Evolutionary conservation across 2,329 filamentous ascomycete species (phyloP), one percentile per base, ranked within the genome.

Genomic region (Ophiostoma pallidulum): DNA sequence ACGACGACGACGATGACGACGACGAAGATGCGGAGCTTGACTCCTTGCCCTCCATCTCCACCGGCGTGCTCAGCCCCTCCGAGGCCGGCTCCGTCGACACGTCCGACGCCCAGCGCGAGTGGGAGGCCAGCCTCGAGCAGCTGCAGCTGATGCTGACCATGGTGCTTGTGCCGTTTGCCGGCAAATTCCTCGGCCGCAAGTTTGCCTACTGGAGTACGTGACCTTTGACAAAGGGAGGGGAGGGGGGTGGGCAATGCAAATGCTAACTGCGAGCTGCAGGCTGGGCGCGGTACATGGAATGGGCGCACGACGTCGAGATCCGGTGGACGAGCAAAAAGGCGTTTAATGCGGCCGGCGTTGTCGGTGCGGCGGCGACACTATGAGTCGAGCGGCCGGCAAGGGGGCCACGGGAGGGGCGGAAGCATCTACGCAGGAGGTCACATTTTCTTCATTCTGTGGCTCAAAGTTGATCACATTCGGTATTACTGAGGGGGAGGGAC

Each of bases 141-240:
- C 69, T 98, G 51, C 89, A 98, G 69, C 73, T 97, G 55, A 73
- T 98, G 56, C 67, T 97, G 62, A 94, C 86, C 18, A 94, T 98
- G 88, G 85, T 97, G 41, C 66, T 97, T 57, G 84, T 98, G 43
- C 92, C 92, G 3, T 96, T 94, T 65, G 72, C 88, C 57, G 92
- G 92, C 50, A 98, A 97, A 68, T 97, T 89, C 68, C 80, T 96
- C 64, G 92, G 92, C 39, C 78, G 92, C 64, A 94, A 88, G 66
- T 94, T 90, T 70, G 91, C 91, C 51, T 96, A 94, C 63, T 96
- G 89, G 87, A 88, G 91, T 96, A 74, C 64, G 84, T 73, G 20
- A 8, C 3, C 9, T 18, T 32, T 18, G 37, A n/a, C n/a, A 10
- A 28, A 28, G 24, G 24, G 24, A 10, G 24, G 10, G 24, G 24